A percentile compares a stretch with the other conserved stretches of the same genome.
Conservation (phyloP, 1,284 basidiomycete genomes). For the Ceratobasidium sp. region DNA sequence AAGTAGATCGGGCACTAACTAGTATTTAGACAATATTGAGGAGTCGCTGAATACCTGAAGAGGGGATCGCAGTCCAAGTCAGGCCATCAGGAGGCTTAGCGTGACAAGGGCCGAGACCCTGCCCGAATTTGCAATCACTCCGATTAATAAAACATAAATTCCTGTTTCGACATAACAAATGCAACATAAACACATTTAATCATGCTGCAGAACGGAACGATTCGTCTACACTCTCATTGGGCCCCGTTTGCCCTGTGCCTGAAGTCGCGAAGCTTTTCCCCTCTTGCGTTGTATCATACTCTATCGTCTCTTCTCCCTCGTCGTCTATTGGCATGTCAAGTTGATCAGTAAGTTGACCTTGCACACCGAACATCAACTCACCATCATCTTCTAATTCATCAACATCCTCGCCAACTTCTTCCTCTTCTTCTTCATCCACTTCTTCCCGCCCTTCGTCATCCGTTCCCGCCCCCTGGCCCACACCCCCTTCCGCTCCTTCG, state of each 20-base stretch:
- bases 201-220: constrained; percentile 20
- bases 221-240: constrained; percentile 6
- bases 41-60: too few species aligned
- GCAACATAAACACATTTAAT: too few species aligned
- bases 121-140: too few species aligned
- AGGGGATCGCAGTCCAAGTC: too few species aligned
- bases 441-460: not conserved
- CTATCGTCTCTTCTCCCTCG: constrained; percentile 27
- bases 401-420: constrained; percentile 37
- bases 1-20: too few species aligned
- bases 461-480: not conserved
- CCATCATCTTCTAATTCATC: constrained; percentile 41
- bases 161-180: not conserved
- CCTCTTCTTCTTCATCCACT: constrained; percentile 13
- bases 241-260: not conserved
- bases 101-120: too few species aligned
- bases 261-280: not conserved
- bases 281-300: constrained; percentile 28
- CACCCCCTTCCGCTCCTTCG: not conserved
- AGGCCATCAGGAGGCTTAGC: too few species aligned
- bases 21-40: too few species aligned
- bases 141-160: too few species aligned
- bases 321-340: not conserved
- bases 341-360: not conserved
- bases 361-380: constrained; percentile 2